Conservation (phyloP, 208 protist species). For the Kentomonas sorsogonicus region DNA sequence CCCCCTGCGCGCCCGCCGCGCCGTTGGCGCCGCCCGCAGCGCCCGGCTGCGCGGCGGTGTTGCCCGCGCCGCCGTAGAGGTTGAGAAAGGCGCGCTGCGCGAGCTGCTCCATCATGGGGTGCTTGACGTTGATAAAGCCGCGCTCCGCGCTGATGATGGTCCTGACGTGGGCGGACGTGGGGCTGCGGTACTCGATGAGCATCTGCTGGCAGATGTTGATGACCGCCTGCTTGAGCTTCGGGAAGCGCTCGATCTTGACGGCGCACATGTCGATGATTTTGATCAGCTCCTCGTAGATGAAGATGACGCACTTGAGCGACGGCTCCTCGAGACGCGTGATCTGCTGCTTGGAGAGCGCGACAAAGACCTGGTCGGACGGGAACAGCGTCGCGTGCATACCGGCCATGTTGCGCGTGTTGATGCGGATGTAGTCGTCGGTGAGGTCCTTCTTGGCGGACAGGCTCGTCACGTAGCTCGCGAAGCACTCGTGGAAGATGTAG, state of each 20-base stretch:
- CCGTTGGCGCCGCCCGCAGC: constrained; percentile 6
- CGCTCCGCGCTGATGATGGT: constrained; percentile 94
- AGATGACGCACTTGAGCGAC: constrained; percentile 92
- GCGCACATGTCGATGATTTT: constrained; percentile 87
- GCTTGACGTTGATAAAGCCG: constrained; percentile 97
- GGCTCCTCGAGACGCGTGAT: constrained; percentile 94
- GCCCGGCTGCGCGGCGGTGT: constrained; percentile 9
- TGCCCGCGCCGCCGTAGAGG: no score
- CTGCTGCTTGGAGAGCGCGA: constrained; percentile 93
- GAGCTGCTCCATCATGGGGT: constrained; percentile 84
- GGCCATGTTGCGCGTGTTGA: constrained; percentile 94
- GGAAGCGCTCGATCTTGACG: constrained; percentile 82
- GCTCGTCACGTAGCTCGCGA: constrained; percentile 79
- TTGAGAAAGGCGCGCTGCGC: constrained; percentile 70
- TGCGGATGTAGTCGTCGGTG: constrained; percentile 93
- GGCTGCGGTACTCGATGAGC: constrained; percentile 70
- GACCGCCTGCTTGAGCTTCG: constrained; percentile 82
- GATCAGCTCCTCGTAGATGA: constrained; percentile 95
- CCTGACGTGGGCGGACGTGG: constrained; percentile 83
- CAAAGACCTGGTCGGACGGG: constrained; percentile 96
- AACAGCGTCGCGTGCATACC: constrained; percentile 96
- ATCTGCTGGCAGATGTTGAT: constrained; percentile 83
- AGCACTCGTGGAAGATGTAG: constrained; percentile 96
- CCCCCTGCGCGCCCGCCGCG: not conserved
- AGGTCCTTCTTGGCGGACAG: constrained; percentile 90